phyloP scores from a whole-genome alignment of 2,329 filamentous ascomycete species.

The Botrytis fragariae region DNA sequence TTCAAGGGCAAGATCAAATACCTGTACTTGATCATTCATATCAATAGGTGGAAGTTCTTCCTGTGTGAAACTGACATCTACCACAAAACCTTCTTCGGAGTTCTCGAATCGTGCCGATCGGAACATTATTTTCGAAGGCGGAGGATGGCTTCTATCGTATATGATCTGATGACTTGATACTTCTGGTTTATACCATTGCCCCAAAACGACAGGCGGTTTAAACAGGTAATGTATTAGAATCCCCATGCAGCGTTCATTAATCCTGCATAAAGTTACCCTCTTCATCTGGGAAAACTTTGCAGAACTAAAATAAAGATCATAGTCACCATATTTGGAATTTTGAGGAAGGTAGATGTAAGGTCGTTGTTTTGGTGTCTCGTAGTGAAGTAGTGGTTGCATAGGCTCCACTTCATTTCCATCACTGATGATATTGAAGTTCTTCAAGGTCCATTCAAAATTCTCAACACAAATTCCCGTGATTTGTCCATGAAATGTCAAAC shows the following conservation, averaged over 20 bases:
- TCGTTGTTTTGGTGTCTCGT: background rate
- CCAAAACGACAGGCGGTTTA: background rate
- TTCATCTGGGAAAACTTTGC: background rate
- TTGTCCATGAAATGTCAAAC: background rate
- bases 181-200: background rate
- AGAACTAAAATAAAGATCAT: background rate
- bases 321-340: fast-evolving
- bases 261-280: background rate
- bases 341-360: too few species aligned
- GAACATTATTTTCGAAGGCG: background rate
- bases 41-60: background rate
- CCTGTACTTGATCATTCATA: background rate
- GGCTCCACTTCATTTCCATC: background rate
- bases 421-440: background rate
- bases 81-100: background rate
- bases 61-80: background rate
- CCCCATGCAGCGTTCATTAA: background rate
- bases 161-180: background rate
- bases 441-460: background rate
- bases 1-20: background rate
- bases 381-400: background rate
- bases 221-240: background rate
- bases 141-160: background rate
- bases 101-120: background rate
- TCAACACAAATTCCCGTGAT: background rate